Base-by-base conservation (phyloP, 805 yeast species). In the Cyberlindnera galapagoensis region DNA sequence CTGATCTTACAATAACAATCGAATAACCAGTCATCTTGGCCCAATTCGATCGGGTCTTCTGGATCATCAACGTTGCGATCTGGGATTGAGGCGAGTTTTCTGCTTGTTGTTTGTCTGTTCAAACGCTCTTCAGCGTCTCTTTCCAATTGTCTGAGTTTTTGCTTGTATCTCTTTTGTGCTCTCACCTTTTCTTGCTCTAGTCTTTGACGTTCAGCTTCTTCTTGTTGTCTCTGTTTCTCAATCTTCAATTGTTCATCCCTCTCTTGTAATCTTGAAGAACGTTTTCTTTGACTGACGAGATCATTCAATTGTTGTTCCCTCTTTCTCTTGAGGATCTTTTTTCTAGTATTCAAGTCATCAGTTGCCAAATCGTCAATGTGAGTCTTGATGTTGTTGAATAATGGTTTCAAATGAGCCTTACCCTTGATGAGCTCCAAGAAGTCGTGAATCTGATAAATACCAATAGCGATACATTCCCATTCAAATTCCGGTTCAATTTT, bases 211-310 rank as follows among this genome's bases (percentile, higher is more conserved):
- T 36, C 47, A 11, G 27, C 30, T 22, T 38, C 38, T n/a, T 44
- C 47, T 18, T 39, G 48, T 23, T 68, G 67, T 29, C 65, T 72
- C 35, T 69, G 63, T 28, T 64, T 64, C 36, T 63, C 65, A 19
- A 60, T 52, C 30, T 59, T 59, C 31, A 64, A 64, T 14, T 69
- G 73, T 40, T 80, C 85, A 39, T 76, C 81, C 47, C 73, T 76
- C 13, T 80, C 81, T 43, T 79, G 83, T 26, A 83, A 55, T 55
- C 92, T 67, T 2, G 86, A 74, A 0, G 90, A 81, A 43, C 85
- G 66, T 47, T 83, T 82, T 47, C 92, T 67, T 35, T 81, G 72
- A 4, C 76, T 76, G 48, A 83, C 56, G 34, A 83, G 53, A 15
- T 69, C 70, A 29, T 71, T 73, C 67, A 82, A 65, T 42, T 80